Evolutionary conservation across 352 stramenopile genomes (phyloP).

Genomic region (Phytophthora idaei): DNA sequence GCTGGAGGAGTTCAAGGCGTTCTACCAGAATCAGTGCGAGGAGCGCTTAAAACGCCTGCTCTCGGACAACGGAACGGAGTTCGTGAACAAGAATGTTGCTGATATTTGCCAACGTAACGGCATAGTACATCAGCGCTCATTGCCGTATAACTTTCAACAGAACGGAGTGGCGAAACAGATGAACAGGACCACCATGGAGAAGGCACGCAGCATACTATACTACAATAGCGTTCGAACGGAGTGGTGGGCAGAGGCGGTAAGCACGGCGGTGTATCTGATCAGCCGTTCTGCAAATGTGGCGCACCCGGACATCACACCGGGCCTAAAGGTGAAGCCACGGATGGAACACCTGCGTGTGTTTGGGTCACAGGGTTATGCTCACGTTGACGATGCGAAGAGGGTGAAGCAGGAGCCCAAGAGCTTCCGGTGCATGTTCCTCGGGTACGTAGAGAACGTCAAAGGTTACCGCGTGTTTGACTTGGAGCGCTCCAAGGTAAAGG

Average conservation of each 20-base stretch:
- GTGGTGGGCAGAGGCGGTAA: background rate
- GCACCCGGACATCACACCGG: background rate
- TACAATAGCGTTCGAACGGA: too few species aligned
- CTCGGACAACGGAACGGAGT: background rate
- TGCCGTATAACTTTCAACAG: background rate
- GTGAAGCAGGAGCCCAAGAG: constrained; percentile 10
- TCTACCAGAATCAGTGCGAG: background rate
- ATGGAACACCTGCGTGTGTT: background rate
- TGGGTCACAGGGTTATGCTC: background rate
- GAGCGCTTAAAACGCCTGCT: background rate
- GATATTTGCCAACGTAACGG: background rate
- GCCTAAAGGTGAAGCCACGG: background rate
- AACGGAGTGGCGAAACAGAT: background rate
- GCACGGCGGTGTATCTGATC: background rate
- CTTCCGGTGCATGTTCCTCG: constrained; percentile 12
- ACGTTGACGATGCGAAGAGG: constrained; percentile 11
- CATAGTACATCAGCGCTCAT: background rate
- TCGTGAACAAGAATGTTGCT: background rate
- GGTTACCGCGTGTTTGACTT: constrained; percentile 4
- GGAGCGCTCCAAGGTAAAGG: constrained; percentile 8
- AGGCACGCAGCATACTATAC: too few species aligned
- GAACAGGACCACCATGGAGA: too few species aligned
- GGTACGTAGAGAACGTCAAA: constrained; percentile 9
- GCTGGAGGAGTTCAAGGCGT: background rate
- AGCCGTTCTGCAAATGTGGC: background rate